Conservation (phyloP, 192 early-diverging fungal genomes). For the Backusella liffmaniae region DNA sequence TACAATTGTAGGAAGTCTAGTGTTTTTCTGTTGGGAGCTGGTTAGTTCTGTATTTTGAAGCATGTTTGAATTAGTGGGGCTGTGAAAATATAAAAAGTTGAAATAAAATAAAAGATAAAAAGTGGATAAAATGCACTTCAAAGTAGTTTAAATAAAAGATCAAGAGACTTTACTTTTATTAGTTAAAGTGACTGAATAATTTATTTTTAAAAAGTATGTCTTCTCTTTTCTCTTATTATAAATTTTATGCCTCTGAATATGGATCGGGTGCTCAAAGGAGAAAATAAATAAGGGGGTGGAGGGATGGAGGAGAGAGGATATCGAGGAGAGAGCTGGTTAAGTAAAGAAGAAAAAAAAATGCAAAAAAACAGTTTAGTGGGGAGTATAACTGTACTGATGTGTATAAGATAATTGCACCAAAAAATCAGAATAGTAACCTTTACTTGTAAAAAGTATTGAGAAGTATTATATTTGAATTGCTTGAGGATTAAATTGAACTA, state of each 20-base stretch:
- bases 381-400: not conserved
- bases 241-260: not conserved
- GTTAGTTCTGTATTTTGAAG: not conserved
- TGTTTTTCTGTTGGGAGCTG: not conserved
- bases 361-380: conserved; percentile 2
- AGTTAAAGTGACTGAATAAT: conserved; percentile 3
- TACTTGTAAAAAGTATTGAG: not conserved
- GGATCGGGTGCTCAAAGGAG: conserved; percentile 7
- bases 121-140: not conserved
- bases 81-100: not conserved
- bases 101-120: not conserved
- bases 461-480: not conserved
- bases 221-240: not conserved
- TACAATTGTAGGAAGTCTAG: conserved; percentile 18
- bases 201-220: not conserved
- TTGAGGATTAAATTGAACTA: not conserved
- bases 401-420: not conserved
- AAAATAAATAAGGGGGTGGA: not conserved
- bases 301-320: not conserved
- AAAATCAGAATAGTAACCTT: not conserved
- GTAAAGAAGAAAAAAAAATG: not conserved
- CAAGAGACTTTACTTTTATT: not conserved
- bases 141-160: conserved; percentile 6
- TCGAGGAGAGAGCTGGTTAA: conserved; percentile 2
- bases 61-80: not conserved